These are phyloP conservation scores for Whalleya microplaca DNA, from an alignment of 2,329 filamentous ascomycete species.

Conservation along the genomic window DNA sequence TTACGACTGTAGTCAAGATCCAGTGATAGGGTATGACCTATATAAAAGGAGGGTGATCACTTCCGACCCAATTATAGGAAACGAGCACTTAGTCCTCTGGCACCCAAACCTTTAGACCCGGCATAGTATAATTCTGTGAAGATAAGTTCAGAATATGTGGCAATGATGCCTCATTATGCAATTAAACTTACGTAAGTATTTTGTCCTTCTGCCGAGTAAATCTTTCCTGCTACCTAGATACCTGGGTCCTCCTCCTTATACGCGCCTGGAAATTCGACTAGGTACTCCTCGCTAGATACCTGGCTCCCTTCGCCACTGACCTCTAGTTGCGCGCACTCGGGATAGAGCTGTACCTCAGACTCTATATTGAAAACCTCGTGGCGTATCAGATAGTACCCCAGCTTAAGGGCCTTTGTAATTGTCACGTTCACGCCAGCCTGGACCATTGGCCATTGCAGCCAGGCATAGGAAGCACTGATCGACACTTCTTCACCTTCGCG, in stretches of 20 bases:
- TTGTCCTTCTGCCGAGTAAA: slow-evolving; percentile 45
- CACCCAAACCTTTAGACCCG: too few relatives aligned
- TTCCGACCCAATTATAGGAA: too few relatives aligned
- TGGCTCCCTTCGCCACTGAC: slow-evolving; percentile 5
- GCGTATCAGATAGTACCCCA: slow-evolving; percentile 17
- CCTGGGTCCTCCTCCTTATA: slow-evolving; percentile 32
- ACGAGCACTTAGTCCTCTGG: too few relatives aligned
- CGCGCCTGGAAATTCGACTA: slow-evolving; percentile 23
- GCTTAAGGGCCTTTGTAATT: slow-evolving; percentile 10
- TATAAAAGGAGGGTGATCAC: too few relatives aligned
- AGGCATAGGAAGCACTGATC: background rate
- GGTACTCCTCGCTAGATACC: slow-evolving; percentile 14
- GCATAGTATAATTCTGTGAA: too few relatives aligned
- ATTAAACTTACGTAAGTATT: too few relatives aligned
- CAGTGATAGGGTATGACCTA: too few relatives aligned
- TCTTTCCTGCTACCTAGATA: slow-evolving; percentile 51
- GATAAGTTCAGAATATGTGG: too few relatives aligned
- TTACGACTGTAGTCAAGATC: too few relatives aligned
- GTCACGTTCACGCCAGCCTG: slow-evolving; percentile 2
- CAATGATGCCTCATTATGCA: too few relatives aligned
- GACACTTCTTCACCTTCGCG: slow-evolving; percentile 1
- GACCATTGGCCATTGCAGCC: background rate
- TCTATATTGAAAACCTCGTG: slow-evolving; percentile 19
- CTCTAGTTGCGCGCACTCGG: slow-evolving; percentile 16
- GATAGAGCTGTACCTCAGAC: slow-evolving; percentile 7